Percentiles rank a stretch among this genome's conserved stretches.
These are phyloP conservation scores for Pestalotiopsis sp. DNA, from an alignment of 2,329 filamentous ascomycete genomes.

Conservation along the genomic window DNA sequence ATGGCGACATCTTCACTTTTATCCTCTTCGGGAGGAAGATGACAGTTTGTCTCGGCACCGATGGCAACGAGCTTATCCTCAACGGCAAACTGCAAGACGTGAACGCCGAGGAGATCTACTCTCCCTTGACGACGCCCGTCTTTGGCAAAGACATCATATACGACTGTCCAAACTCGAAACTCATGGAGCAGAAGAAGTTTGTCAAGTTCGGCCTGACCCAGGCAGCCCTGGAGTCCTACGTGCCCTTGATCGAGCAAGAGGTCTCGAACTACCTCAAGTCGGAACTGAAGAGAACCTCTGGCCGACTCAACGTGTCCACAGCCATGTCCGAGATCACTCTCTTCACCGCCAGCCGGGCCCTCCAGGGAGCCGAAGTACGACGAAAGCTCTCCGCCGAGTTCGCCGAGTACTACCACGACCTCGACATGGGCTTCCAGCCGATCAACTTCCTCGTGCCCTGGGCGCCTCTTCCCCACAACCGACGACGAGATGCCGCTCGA, in stretches of 20 bases:
- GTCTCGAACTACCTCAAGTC: slow-evolving; percentile 63
- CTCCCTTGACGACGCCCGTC: slow-evolving; percentile 50
- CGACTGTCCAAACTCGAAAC: slow-evolving; percentile 79
- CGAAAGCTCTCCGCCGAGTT: slow-evolving; percentile 70
- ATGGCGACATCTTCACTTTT: slow-evolving; percentile 56
- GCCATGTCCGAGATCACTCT: slow-evolving; percentile 77
- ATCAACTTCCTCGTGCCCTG: slow-evolving; percentile 83
- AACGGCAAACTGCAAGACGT: slow-evolving; percentile 55
- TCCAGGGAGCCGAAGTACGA: slow-evolving; percentile 77
- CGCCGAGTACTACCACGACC: slow-evolving; percentile 75
- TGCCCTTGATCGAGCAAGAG: slow-evolving; percentile 71
- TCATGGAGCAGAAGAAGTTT: slow-evolving; percentile 90
- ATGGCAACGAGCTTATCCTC: slow-evolving; percentile 57
- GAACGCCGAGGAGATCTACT: slow-evolving; percentile 56
- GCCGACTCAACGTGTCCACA: slow-evolving; percentile 62
- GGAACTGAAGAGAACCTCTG: slow-evolving; percentile 58
- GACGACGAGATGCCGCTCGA: slow-evolving; percentile 69
- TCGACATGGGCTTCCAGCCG: slow-evolving; percentile 68
- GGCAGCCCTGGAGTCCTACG: slow-evolving; percentile 64
- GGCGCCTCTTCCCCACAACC: slow-evolving; percentile 76
- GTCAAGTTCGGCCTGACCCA: slow-evolving; percentile 71
- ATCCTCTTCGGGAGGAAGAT: slow-evolving; percentile 50
- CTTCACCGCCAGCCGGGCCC: slow-evolving; percentile 74
- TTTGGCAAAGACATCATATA: slow-evolving; percentile 82
- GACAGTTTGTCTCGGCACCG: slow-evolving; percentile 48